Percentiles rank a stretch among this genome's conserved stretches.
Conservation (phyloP, 2,329 filamentous ascomycete species). For the Cladosporium sphaerospermum region DNA sequence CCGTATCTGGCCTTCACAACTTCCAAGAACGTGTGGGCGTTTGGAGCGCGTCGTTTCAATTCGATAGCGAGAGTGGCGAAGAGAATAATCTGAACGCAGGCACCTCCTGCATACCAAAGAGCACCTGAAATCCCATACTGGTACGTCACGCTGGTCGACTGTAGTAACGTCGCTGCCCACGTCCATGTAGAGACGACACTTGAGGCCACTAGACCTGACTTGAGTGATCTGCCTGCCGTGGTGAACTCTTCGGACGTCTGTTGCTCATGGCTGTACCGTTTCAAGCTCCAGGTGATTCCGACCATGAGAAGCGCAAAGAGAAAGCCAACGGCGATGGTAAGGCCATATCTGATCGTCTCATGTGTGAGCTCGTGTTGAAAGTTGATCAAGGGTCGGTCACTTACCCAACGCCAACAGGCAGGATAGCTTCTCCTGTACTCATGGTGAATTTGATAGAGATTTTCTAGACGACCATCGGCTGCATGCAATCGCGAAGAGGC, state of each 20-base stretch:
- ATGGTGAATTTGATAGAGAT: not conserved
- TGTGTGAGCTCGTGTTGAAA: not conserved
- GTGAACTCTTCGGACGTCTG: slow-evolving; percentile 67
- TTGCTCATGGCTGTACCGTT: slow-evolving; percentile 34
- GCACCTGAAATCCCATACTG: slow-evolving; percentile 57
- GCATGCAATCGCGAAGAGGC: not conserved
- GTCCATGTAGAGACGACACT: slow-evolving; percentile 89
- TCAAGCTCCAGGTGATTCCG: slow-evolving; percentile 28
- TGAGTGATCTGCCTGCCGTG: slow-evolving; percentile 78
- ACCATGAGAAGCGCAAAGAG: slow-evolving; percentile 53
- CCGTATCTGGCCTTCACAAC: slow-evolving; percentile 51
- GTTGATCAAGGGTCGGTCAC: not conserved
- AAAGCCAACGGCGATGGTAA: slow-evolving; percentile 67
- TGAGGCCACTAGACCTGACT: slow-evolving; percentile 77
- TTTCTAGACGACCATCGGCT: not conserved
- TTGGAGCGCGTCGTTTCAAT: slow-evolving; percentile 60
- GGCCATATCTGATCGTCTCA: slow-evolving; percentile 39
- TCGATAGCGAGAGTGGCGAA: slow-evolving; percentile 90
- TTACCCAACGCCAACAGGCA: slow-evolving; percentile 9
- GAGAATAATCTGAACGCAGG: slow-evolving; percentile 78
- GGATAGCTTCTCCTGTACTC: slow-evolving; percentile 5
- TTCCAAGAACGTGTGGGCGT: slow-evolving; percentile 19
- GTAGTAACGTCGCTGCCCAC: slow-evolving; percentile 44
- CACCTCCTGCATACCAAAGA: slow-evolving; percentile 61
- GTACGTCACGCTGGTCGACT: slow-evolving; percentile 53